Evolutionary conservation across 139 green algal genomes (phyloP).

Genomic region (Pseudopediastrum boryanum): DNA sequence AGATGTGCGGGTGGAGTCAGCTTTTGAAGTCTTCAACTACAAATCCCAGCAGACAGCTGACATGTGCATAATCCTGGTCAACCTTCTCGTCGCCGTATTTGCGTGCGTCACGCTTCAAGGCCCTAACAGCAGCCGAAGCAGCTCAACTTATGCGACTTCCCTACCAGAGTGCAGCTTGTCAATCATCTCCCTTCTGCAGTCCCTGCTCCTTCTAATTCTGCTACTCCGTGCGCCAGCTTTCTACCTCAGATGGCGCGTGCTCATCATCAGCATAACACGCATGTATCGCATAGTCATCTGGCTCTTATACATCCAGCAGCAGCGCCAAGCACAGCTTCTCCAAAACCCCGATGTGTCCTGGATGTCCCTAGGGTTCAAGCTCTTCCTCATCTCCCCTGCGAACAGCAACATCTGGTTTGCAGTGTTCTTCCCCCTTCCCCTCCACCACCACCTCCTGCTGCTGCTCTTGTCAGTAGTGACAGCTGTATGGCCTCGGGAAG

Average conservation of each 20-base stretch:
- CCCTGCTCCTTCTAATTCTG: slow-evolving; percentile 2
- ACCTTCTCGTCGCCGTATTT: slow-evolving; percentile 1
- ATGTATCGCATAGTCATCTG: slow-evolving; percentile 27
- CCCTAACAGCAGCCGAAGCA: neutral
- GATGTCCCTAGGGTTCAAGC: neutral
- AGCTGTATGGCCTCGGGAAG: no score
- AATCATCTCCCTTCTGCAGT: neutral
- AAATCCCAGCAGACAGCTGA: slow-evolving; percentile 29
- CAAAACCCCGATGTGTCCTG: neutral
- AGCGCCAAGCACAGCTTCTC: slow-evolving; percentile 10
- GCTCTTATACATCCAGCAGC: slow-evolving; percentile 24
- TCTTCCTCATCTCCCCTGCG: slow-evolving; percentile 31
- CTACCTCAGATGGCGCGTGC: slow-evolving; percentile 11
- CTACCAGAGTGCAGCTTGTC: neutral
- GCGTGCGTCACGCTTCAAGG: neutral
- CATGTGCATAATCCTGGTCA: slow-evolving; percentile 19
- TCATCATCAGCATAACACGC: slow-evolving; percentile 9
- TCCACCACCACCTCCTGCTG: slow-evolving; percentile 20
- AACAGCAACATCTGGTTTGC: slow-evolving; percentile 25
- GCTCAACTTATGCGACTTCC: neutral
- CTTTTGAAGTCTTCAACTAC: slow-evolving; percentile 24
- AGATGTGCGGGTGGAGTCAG: slow-evolving; percentile 25
- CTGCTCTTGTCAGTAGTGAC: slow-evolving; percentile 22
- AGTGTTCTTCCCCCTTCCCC: slow-evolving; percentile 32
- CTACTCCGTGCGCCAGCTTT: slow-evolving; percentile 12